Evolutionary conservation across 306 rosid genomes (phyloP).

Genomic region (Prunus mongolica): DNA sequence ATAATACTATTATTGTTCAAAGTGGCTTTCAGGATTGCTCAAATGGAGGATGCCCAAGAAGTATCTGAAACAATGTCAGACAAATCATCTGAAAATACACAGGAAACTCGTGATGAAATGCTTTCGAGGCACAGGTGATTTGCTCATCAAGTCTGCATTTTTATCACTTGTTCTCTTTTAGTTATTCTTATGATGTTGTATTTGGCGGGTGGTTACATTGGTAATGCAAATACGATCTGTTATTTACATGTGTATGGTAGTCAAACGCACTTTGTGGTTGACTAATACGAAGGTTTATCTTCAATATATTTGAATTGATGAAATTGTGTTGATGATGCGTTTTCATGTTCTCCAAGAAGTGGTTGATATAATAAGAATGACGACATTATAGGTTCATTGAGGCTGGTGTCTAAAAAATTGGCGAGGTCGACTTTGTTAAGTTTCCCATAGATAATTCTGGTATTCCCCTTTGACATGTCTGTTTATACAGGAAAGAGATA

Average conservation of each 20-base stretch:
- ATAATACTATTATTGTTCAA: background rate
- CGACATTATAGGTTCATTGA: background rate
- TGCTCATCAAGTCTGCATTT: background rate
- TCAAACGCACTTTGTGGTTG: background rate
- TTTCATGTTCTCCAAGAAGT: background rate
- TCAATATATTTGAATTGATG: background rate
- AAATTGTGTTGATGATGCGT: background rate
- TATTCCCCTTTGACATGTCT: slow-evolving; percentile 4
- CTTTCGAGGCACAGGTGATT: slow-evolving; percentile 59
- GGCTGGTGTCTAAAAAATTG: background rate
- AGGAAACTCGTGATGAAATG: slow-evolving; percentile 73
- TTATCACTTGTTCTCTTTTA: background rate
- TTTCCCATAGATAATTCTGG: background rate
- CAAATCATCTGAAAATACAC: slow-evolving; percentile 33
- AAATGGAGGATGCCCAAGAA: slow-evolving; percentile 64
- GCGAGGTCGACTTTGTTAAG: background rate
- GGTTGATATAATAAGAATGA: background rate
- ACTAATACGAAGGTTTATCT: background rate
- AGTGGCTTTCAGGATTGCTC: slow-evolving; percentile 36
- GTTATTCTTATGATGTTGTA: background rate
- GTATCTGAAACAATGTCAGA: slow-evolving; percentile 47
- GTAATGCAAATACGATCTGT: background rate
- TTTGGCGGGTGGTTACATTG: background rate
- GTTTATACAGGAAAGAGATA: slow-evolving; percentile 68
- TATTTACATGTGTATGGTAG: background rate